Conservation (phyloP, 2,329 filamentous ascomycete species). For the Passalora sequoiae region DNA sequence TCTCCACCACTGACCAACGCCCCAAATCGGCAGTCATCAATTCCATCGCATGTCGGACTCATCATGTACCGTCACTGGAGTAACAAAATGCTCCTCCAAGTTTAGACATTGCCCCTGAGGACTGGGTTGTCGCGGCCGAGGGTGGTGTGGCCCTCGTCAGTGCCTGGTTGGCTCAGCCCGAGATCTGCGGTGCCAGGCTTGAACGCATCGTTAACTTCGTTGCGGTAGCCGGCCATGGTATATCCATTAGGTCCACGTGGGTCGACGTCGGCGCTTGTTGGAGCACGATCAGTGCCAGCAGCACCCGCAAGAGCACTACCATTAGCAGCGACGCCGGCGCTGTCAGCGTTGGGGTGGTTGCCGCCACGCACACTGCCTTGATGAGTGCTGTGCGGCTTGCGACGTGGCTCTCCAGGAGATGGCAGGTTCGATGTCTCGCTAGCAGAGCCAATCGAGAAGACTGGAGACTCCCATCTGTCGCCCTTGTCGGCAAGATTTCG, state of each 20-base stretch:
- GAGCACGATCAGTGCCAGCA: background rate
- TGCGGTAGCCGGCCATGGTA: slow-evolving; percentile 36
- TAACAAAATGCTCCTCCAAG: slow-evolving; percentile 4
- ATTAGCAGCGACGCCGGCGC: slow-evolving; percentile 8
- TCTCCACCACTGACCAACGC: slow-evolving; percentile 20
- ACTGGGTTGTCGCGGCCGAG: slow-evolving; percentile 43
- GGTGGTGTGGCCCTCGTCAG: slow-evolving; percentile 33
- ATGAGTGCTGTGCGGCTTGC: slow-evolving; percentile 54
- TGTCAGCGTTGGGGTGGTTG: slow-evolving; percentile 14
- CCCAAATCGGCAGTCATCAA: slow-evolving; percentile 21
- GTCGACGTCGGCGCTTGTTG: slow-evolving; percentile 1
- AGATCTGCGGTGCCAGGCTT: slow-evolving; percentile 17
- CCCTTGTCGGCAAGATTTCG: slow-evolving; percentile 81
- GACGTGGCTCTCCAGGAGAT: slow-evolving; percentile 46
- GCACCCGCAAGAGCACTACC: background rate
- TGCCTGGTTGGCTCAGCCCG: slow-evolving; percentile 7
- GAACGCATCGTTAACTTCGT: slow-evolving; percentile 36
- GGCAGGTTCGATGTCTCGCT: slow-evolving; percentile 69
- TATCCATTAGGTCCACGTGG: slow-evolving; percentile 19
- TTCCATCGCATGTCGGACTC: slow-evolving; percentile 11
- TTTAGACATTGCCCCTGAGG: slow-evolving; percentile 36
- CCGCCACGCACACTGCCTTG: slow-evolving; percentile 26
- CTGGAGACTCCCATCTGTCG: slow-evolving; percentile 87
- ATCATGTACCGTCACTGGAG: slow-evolving; percentile 7
- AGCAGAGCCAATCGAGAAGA: slow-evolving; percentile 82